Evolutionary conservation across 2,329 filamentous ascomycete genomes (phyloP).

Genomic region (Chaetothyriales sp.): DNA sequence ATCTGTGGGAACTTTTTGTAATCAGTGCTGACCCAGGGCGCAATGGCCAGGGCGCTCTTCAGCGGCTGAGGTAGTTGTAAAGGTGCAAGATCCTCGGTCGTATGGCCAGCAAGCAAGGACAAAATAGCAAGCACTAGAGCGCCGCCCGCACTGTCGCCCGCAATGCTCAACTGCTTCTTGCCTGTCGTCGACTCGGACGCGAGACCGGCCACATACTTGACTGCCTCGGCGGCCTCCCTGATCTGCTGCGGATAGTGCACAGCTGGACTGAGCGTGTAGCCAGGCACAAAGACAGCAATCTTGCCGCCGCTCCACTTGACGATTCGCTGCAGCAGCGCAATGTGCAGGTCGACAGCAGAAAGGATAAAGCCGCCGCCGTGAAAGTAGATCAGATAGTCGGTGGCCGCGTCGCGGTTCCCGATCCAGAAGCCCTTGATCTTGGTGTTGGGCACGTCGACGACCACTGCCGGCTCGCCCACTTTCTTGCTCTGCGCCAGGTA

Average conservation of each 20-base stretch:
- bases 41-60: slow-evolving; percentile 37
- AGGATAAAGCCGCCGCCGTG: slow-evolving; percentile 12
- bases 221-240: slow-evolving; percentile 26
- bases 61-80: slow-evolving; percentile 18
- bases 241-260: slow-evolving; percentile 30
- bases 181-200: slow-evolving; percentile 19
- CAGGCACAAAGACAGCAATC: slow-evolving; percentile 36
- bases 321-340: slow-evolving; percentile 5
- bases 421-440: slow-evolving; percentile 9
- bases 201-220: slow-evolving; percentile 24
- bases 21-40: slow-evolving; percentile 42
- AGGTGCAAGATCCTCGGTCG: neutral
- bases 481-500: slow-evolving; percentile 7
- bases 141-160: slow-evolving; percentile 29
- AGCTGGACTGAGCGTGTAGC: slow-evolving; percentile 40
- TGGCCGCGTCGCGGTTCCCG: slow-evolving; percentile 7
- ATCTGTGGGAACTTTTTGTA: slow-evolving; percentile 14
- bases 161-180: slow-evolving; percentile 21
- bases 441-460: slow-evolving; percentile 9
- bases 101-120: slow-evolving; percentile 25
- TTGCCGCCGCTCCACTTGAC: slow-evolving; percentile 25
- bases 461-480: slow-evolving; percentile 1
- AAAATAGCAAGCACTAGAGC: slow-evolving; percentile 23
- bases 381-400: slow-evolving; percentile 8
- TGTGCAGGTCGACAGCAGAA: slow-evolving; percentile 4